phyloP scores from a whole-genome alignment of 2,329 filamentous ascomycete genomes.

The Colletotrichum tamarilloi region DNA sequence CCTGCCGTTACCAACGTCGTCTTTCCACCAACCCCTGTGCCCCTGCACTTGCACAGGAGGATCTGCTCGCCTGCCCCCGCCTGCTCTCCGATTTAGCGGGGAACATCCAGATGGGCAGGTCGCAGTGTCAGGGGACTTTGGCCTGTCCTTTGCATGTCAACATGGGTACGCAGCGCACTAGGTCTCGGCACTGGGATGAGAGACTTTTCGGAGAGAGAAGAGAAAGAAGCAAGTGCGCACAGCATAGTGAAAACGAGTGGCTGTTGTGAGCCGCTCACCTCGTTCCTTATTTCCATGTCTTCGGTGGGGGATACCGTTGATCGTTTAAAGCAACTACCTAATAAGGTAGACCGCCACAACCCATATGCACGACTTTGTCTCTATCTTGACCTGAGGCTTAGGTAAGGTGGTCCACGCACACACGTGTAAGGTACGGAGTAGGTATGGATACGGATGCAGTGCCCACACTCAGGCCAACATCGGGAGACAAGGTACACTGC shows the following conservation, averaged over 20 bases:
- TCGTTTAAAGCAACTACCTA: neutral
- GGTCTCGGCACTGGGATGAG: slow-evolving; percentile 25
- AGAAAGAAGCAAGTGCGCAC: neutral
- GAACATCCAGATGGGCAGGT: slow-evolving; percentile 21
- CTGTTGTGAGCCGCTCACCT: slow-evolving; percentile 6
- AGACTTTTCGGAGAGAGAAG: neutral
- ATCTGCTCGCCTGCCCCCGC: slow-evolving; percentile 17
- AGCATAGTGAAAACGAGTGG: slow-evolving; percentile 15
- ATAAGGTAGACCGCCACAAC: neutral
- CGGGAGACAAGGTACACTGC: slow-evolving; percentile 17
- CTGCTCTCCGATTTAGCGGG: slow-evolving; percentile 29
- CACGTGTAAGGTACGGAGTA: neutral
- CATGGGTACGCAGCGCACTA: neutral
- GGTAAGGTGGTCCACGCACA: neutral
- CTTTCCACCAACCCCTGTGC: slow-evolving; percentile 12
- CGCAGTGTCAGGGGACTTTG: slow-evolving; percentile 23
- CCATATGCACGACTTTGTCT: neutral
- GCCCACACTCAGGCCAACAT: slow-evolving; percentile 4
- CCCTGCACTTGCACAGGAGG: slow-evolving; percentile 16
- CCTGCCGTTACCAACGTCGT: neutral
- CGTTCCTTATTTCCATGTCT: slow-evolving; percentile 8
- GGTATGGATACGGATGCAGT: neutral
- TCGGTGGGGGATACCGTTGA: slow-evolving; percentile 20
- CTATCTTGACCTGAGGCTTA: neutral
- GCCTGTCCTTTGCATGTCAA: slow-evolving; percentile 8